A percentile compares a stretch with the other conserved stretches of the same genome.
These are phyloP conservation scores for Ceratocystis destructans DNA, from an alignment of 2,329 filamentous ascomycete species.

Conservation along the genomic window DNA sequence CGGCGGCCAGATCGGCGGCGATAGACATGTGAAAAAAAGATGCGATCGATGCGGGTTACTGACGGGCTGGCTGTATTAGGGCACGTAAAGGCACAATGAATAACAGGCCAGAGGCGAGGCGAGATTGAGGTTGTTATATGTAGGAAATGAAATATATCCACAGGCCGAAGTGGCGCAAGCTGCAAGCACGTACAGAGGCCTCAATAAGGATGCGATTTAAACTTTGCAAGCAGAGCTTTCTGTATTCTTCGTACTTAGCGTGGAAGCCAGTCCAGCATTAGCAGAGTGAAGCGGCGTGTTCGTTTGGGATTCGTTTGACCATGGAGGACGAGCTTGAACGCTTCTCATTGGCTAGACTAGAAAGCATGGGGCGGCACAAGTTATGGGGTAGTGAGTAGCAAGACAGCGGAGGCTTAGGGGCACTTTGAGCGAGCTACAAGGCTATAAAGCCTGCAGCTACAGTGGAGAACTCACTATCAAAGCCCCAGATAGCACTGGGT, in stretches of 20 bases:
- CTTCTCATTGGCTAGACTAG: neutral
- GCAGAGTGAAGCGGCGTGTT: conserved; percentile 12
- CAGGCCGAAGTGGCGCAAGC: neutral
- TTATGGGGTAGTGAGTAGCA: neutral
- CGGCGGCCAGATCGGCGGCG: conserved; percentile 24
- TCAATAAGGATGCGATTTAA: neutral
- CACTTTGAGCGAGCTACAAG: neutral
- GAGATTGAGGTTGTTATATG: neutral
- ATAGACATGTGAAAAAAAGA: conserved; percentile 21
- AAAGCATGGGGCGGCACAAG: neutral
- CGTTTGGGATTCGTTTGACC: conserved; percentile 3
- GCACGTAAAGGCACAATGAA: neutral
- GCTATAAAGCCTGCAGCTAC: neutral
- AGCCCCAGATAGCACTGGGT: neutral
- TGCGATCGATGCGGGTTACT: neutral
- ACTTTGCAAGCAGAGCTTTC: neutral
- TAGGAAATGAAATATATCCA: too few relatives aligned
- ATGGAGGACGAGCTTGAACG: neutral
- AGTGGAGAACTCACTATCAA: neutral
- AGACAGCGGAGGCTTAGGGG: neutral
- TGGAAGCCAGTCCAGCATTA: neutral
- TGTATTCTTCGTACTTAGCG: neutral
- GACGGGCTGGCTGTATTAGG: neutral
- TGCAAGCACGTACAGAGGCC: neutral
- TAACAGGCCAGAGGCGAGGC: neutral